Percentiles rank a stretch among this genome's conserved stretches.
These are phyloP conservation scores for Scheffersomyces lignicola DNA, from an alignment of 1,139 yeast genomes.

Conservation along the genomic window DNA sequence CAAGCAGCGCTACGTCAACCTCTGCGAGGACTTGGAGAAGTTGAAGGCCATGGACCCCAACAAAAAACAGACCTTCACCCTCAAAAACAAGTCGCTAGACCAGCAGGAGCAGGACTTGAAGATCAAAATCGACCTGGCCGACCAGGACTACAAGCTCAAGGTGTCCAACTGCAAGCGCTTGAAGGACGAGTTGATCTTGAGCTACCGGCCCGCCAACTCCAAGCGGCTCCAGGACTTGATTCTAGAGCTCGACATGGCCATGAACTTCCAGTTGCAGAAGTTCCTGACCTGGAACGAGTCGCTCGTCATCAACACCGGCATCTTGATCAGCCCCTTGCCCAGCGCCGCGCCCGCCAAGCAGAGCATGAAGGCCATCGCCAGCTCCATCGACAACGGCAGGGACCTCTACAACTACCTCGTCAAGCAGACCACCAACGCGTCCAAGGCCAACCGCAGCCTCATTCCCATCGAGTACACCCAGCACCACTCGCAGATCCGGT, in stretches of 20 bases:
- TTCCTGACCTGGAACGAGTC: slow-evolving; percentile 88
- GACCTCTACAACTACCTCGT: slow-evolving; percentile 73
- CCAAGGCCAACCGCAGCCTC: slow-evolving; percentile 32
- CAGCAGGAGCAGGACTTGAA: slow-evolving; percentile 93
- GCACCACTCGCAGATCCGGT: slow-evolving; percentile 65
- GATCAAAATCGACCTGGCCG: slow-evolving; percentile 79
- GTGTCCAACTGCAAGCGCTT: slow-evolving; percentile 72
- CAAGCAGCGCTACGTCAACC: slow-evolving; percentile 70
- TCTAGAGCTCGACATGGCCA: slow-evolving; percentile 83
- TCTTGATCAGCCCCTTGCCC: slow-evolving; percentile 72
- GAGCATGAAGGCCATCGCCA: slow-evolving; percentile 75
- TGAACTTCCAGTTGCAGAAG: slow-evolving; percentile 84
- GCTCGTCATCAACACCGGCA: slow-evolving; percentile 79
- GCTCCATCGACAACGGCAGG: slow-evolving; percentile 76
- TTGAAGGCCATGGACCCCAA: slow-evolving; percentile 80
- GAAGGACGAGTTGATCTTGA: slow-evolving; percentile 69
- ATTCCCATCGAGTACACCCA: slow-evolving; percentile 73
- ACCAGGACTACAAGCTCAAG: slow-evolving; percentile 77
- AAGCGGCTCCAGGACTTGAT: slow-evolving; percentile 74
- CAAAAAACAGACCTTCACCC: slow-evolving; percentile 68
- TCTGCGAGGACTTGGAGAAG: slow-evolving; percentile 86
- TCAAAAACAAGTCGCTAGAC: slow-evolving; percentile 74
- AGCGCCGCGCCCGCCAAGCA: slow-evolving; percentile 34
- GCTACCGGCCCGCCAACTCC: slow-evolving; percentile 77
- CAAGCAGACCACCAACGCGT: slow-evolving; percentile 36